A percentile compares a stretch with the other conserved stretches of the same genome.
phyloP scores from a whole-genome alignment of 1,284 basidiomycete genomes.

The Sporisorium iseilematis-ciliati region DNA sequence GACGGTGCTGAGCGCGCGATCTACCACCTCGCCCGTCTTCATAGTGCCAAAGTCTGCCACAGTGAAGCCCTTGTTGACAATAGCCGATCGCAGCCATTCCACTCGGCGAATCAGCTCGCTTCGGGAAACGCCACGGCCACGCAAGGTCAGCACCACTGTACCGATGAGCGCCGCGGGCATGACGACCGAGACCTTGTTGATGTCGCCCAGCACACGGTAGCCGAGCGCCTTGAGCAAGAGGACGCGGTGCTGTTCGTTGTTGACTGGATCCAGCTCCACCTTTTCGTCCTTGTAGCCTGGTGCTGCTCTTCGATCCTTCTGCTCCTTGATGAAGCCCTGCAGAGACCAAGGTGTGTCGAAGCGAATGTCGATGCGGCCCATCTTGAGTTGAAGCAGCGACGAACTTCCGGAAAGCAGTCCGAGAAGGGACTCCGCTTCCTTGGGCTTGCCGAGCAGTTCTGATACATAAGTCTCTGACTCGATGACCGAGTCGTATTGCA shows the following conservation, averaged over 20 bases:
- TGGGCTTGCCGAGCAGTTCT: conserved; percentile 71
- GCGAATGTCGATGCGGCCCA: conserved; percentile 70
- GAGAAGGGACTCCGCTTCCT: conserved; percentile 70
- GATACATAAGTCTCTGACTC: conserved; percentile 70
- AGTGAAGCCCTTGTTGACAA: conserved; percentile 67
- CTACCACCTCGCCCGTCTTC: conserved; percentile 65
- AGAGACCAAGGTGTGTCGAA: conserved; percentile 71
- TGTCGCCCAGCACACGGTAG: conserved; percentile 69
- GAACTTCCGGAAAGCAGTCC: conserved; percentile 67
- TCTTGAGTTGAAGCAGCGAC: conserved; percentile 68
- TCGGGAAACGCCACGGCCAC: conserved; percentile 70
- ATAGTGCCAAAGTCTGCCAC: conserved; percentile 69
- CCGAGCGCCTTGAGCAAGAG: conserved; percentile 69
- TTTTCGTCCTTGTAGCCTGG: conserved; percentile 35
- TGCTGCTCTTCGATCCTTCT: conserved; percentile 55
- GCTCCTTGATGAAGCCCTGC: conserved; percentile 65
- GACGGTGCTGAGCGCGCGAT: conserved; percentile 63
- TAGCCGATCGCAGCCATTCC: conserved; percentile 63
- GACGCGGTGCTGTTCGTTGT: conserved; percentile 59
- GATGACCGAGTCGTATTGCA: conserved; percentile 71
- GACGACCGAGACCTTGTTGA: conserved; percentile 70
- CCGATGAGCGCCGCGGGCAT: conserved; percentile 71
- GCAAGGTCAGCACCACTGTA: conserved; percentile 69
- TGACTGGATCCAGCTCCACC: conserved; percentile 50
- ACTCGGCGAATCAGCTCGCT: conserved; percentile 68